Evolutionary conservation across 1,284 basidiomycete species (phyloP).

Genomic region (Tylopilus sp.): DNA sequence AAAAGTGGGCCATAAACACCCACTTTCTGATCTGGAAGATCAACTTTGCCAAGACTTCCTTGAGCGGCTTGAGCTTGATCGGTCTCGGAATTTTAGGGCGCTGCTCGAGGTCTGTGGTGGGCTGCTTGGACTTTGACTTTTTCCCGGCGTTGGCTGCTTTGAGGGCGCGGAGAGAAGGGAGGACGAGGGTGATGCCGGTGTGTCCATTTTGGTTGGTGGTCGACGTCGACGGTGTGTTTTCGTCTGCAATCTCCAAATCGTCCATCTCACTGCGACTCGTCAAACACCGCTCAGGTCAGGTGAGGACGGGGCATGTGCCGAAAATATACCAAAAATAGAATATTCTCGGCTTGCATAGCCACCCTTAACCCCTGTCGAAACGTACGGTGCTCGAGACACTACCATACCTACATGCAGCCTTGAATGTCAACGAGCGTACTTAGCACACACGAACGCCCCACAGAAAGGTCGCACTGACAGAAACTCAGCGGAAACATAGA

Average conservation of each 20-base stretch:
- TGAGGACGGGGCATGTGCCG: conserved; percentile 7
- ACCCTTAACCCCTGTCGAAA: too few species aligned
- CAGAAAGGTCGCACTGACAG: too few species aligned
- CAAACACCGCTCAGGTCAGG: conserved; percentile 17
- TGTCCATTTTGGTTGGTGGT: conserved; percentile 22
- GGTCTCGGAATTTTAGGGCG: conserved; percentile 61
- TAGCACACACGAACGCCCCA: too few species aligned
- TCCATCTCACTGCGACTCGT: conserved; percentile 32
- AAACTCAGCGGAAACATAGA: too few species aligned
- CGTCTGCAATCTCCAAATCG: conserved; percentile 36
- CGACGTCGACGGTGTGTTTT: conserved; percentile 31
- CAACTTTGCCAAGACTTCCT: conserved; percentile 75
- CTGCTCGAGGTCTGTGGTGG: conserved; percentile 45
- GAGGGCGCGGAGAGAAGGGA: conserved; percentile 54
- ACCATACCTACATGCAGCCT: too few species aligned
- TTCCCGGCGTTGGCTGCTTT: conserved; percentile 47
- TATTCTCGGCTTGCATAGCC: conserved; percentile 4
- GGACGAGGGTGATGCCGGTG: conserved; percentile 56
- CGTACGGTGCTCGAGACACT: too few species aligned
- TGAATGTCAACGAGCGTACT: too few species aligned
- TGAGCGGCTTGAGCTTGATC: conserved; percentile 80
- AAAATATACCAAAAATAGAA: conserved; percentile 26
- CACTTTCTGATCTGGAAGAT: conserved; percentile 81
- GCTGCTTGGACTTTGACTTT: conserved; percentile 37
- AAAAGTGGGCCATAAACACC: conserved; percentile 29